A percentile compares a stretch with the other conserved stretches of the same genome.
Conservation (phyloP, 1,284 basidiomycete species). For the Pterula multifida region DNA sequence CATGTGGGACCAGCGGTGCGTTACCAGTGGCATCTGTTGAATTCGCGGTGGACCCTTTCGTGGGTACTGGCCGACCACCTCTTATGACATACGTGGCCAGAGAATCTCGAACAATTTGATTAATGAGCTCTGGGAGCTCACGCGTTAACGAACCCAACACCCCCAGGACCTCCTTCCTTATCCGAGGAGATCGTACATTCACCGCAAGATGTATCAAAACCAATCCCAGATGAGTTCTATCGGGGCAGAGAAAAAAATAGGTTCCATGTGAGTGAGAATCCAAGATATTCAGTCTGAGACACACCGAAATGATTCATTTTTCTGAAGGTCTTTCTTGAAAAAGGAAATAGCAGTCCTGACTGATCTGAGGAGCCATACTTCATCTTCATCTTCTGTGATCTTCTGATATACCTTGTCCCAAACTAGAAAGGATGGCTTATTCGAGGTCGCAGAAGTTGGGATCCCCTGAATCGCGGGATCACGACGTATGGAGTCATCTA, state of each 20-base stretch:
- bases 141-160: conserved; percentile 27
- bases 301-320: conserved; percentile 49
- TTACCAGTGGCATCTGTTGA: conserved; percentile 14
- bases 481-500: conserved; percentile 20
- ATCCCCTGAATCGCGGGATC: conserved; percentile 35
- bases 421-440: conserved; percentile 77
- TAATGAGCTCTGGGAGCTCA: conserved; percentile 32
- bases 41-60: not conserved
- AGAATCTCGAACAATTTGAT: conserved; percentile 43
- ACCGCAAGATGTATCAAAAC: conserved; percentile 59
- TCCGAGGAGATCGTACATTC: conserved; percentile 38
- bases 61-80: conserved; percentile 12
- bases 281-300: conserved; percentile 10
- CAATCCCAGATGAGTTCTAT: conserved; percentile 49
- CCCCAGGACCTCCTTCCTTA: conserved; percentile 35
- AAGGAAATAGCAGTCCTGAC: conserved; percentile 38
- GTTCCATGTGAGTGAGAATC: conserved; percentile 1
- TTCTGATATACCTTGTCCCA: conserved; percentile 84
- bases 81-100: conserved; percentile 33
- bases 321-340: conserved; percentile 40
- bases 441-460: conserved; percentile 20
- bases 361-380: conserved; percentile 71
- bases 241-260: conserved; percentile 5
- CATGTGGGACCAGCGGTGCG: conserved; percentile 29
- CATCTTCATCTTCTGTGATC: conserved; percentile 50